Evolutionary conservation across 441 rosid genomes (phyloP), one percentile per base, ranked within the genome.

Genomic region (Metrosideros polymorpha): DNA sequence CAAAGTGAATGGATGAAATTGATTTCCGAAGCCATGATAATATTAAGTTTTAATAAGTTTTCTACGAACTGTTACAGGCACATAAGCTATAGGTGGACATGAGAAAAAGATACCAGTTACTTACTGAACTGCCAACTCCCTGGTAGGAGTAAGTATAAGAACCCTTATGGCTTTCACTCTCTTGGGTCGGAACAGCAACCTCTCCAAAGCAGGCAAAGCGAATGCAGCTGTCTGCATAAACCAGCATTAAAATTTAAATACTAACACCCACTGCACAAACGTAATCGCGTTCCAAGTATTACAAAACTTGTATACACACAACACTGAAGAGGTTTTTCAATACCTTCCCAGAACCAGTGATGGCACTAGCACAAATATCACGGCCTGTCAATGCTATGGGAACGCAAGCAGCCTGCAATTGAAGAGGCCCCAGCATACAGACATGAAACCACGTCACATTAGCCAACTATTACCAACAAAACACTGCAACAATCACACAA

Each of bases 331-430:
- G 84, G 84, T 19, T 51, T 51, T 39, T 6, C 47, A 10, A 13
- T 87, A 98, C 99, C 99, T 98, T 96, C 32, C 99, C 99, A 8
- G 99, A 98, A 86, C 99, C 99, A 87, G 99, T 96, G 82, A 98
- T 92, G 55, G 99, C 99, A 88, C 98, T 96, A 14, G 98, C 98
- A 88, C 98, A 98, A 84, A 98, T 97, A 91, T 95, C 99, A 47
- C 99, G 98, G 55, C 99, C 99, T 1, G 93, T 87, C 89, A 98
- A 91, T 14, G 98, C 99, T 85, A 94, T 83, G 82, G 99, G 99
- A 88, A 97, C 92, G 89, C 98, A 96, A 0, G 99, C 98, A 43
- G 99, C 97, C 98, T 96, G 89, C 83, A 84, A 52, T 87, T 77
- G 61, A 83, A 87, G 51, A 55, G 84, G 54, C 43, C 25, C 52